A percentile compares a stretch with the other conserved stretches of the same genome.
These are phyloP conservation scores for Adenanthera pavonina DNA, from an alignment of 306 rosid species.

Conservation along the genomic window DNA sequence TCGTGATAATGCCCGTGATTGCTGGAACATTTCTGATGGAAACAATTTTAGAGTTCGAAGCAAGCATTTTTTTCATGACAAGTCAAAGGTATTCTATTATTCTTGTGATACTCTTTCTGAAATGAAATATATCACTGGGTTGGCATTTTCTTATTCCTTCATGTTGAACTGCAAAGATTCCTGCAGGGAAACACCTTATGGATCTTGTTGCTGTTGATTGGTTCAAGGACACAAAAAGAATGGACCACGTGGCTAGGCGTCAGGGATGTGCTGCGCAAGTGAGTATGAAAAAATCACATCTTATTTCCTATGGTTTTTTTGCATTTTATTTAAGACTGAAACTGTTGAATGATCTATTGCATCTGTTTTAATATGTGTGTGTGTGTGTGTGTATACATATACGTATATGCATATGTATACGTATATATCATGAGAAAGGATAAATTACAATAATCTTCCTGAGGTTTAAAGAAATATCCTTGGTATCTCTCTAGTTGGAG, in stretches of 20 bases:
- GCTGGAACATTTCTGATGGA: constrained; percentile 97
- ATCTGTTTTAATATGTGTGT: background rate
- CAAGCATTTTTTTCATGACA: constrained; percentile 84
- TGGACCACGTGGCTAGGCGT: constrained; percentile 95
- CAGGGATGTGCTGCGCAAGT: constrained; percentile 98
- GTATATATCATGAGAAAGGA: background rate
- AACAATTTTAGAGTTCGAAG: constrained; percentile 95
- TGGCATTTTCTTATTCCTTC: constrained; percentile 44
- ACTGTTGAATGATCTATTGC: background rate
- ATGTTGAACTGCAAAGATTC: constrained; percentile 61
- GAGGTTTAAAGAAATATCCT: background rate
- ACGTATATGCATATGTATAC: no score
- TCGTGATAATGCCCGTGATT: constrained; percentile 86
- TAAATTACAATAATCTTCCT: background rate
- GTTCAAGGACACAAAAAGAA: constrained; percentile 96
- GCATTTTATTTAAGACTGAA: background rate
- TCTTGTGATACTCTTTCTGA: constrained; percentile 30
- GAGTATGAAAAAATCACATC: constrained; percentile 38
- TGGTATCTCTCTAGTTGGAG: background rate
- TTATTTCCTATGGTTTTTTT: background rate
- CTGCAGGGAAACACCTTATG: constrained; percentile 94
- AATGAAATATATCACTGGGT: constrained; percentile 28
- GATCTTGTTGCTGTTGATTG: constrained; percentile 99
- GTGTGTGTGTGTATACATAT: no score
- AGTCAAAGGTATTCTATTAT: constrained; percentile 70